Evolutionary conservation across 306 rosid genomes (phyloP), one percentile per base, ranked within the genome.

Genomic region (Vigna nakashimae): DNA sequence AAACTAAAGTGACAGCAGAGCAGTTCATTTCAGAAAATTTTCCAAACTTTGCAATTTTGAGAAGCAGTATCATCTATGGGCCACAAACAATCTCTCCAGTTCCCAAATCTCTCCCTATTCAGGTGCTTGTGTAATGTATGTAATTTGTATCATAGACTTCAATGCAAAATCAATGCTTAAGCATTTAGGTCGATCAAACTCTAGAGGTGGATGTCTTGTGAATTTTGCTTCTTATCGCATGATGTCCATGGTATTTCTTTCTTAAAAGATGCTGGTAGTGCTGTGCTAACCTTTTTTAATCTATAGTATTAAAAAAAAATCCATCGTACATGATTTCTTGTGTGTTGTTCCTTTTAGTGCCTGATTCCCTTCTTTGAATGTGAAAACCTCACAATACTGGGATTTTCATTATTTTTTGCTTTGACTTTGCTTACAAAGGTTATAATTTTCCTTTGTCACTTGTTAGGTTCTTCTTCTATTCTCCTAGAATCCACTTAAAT

Each of bases 31-130:
- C 82, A 14, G 90, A 89, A 79, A 93, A 86, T 28, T 92, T 70
- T 59, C 79, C 87, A 2, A 92, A 92, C 88, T 87, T 79, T 78
- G 92, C 93, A 64, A 88, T 92, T 84, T 74, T 95, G 86, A 91
- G 98, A 89, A 92, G 98, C 82, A 95, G 98, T 82, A 95, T 95
- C 84, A 95, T 95, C 40, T 95, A 85, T 81, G 98, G 98, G 71
- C 97, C 91, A 65, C 97, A 90, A 83, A 90, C 97, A 30, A 68
- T 87, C 71, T 89, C 97, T 55, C 97, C 95, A 10, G 92, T 95
- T 83, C 84, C 95, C 58, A 91, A 92, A 81, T 95, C 98, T 82
- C 98, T 95, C 77, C 98, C 95, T 32, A 85, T 94, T 79, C 97
- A 94, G 97, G 97, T 92, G 62, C 69, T 51, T 74, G 52, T 13